A percentile compares a stretch with the other conserved stretches of the same genome.
phyloP scores from a whole-genome alignment of 1,284 basidiomycete species.

The Mycosarcoma mackinlayi region DNA sequence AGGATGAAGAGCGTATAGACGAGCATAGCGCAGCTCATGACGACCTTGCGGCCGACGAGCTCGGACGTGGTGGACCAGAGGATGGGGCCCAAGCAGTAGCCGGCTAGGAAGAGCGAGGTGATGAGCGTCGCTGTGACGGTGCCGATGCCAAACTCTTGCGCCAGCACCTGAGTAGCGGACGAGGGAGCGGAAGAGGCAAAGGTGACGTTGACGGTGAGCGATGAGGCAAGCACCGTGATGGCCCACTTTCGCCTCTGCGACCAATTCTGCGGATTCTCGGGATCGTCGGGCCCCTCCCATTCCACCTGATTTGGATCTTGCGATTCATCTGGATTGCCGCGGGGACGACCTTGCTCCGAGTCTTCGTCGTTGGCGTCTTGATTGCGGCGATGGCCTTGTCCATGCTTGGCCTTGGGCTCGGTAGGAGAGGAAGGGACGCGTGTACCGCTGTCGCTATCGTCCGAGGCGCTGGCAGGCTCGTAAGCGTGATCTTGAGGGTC shows the following conservation, averaged over 20 bases:
- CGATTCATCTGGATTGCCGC: conserved; percentile 33
- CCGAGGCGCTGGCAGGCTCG: conserved; percentile 2
- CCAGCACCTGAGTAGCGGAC: conserved; percentile 26
- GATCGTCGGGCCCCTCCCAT: conserved; percentile 49
- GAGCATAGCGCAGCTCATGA: conserved; percentile 61
- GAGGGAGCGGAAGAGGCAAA: conserved; percentile 65
- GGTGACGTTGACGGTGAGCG: conserved; percentile 61
- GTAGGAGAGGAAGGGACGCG: conserved; percentile 35
- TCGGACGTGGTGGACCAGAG: conserved; percentile 51
- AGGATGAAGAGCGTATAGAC: conserved; percentile 63
- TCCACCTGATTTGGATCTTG: conserved; percentile 36
- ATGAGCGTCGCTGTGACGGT: conserved; percentile 60
- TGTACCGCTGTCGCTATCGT: conserved; percentile 16
- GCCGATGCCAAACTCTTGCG: conserved; percentile 33
- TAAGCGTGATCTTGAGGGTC: conserved; percentile 32
- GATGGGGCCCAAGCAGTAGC: conserved; percentile 55
- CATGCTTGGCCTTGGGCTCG: conserved; percentile 19
- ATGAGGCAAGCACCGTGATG: conserved; percentile 47
- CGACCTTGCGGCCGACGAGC: conserved; percentile 61
- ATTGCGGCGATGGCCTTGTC: not conserved
- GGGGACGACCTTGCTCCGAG: conserved; percentile 25
- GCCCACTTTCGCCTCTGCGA: conserved; percentile 42
- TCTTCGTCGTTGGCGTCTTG: conserved; percentile 7
- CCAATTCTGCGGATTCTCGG: conserved; percentile 58
- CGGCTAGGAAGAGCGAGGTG: conserved; percentile 62